A percentile compares a stretch with the other conserved stretches of the same genome.
These are phyloP conservation scores for Wickerhamiella cacticola DNA, from an alignment of 805 yeast species.

Conservation along the genomic window DNA sequence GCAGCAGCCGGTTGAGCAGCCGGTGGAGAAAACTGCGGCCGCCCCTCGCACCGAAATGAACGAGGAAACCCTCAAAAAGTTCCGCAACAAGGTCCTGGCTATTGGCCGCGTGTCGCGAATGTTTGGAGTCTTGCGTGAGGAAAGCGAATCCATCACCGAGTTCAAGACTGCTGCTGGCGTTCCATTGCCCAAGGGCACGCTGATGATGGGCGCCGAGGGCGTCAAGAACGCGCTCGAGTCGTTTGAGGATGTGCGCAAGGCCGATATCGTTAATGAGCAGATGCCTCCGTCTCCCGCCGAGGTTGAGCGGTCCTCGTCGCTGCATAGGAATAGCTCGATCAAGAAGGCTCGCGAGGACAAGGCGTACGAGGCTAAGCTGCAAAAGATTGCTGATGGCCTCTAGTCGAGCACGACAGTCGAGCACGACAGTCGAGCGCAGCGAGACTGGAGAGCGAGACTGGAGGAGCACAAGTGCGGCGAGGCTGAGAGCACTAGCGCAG, in stretches of 20 bases:
- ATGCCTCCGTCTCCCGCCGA: constrained; percentile 72
- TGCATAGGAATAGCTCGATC: constrained; percentile 33
- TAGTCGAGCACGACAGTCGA: background rate
- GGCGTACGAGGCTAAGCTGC: constrained; percentile 12
- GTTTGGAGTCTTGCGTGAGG: constrained; percentile 80
- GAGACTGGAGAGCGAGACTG: background rate
- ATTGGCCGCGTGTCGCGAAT: constrained; percentile 92
- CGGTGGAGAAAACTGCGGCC: too few species aligned
- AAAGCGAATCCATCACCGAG: constrained; percentile 72
- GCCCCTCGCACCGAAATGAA: constrained; percentile 14
- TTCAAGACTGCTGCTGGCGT: constrained; percentile 64
- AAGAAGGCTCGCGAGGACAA: constrained; percentile 12
- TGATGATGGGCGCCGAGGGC: constrained; percentile 73
- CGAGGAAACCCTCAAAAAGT: constrained; percentile 29
- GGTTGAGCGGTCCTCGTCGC: constrained; percentile 33
- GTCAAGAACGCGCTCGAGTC: constrained; percentile 53
- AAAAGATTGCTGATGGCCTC: constrained; percentile 13
- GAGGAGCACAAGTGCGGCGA: too few species aligned
- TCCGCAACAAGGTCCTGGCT: constrained; percentile 70
- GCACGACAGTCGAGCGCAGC: background rate
- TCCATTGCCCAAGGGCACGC: constrained; percentile 72
- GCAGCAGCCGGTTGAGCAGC: too few species aligned
- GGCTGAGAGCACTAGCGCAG: too few species aligned
- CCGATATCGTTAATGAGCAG: constrained; percentile 75
- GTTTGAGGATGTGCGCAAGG: constrained; percentile 72